These are phyloP conservation scores for Brachypodium distachyon DNA, from an alignment of 202 grass and related monocot genomes.

Conservation along the genomic window DNA sequence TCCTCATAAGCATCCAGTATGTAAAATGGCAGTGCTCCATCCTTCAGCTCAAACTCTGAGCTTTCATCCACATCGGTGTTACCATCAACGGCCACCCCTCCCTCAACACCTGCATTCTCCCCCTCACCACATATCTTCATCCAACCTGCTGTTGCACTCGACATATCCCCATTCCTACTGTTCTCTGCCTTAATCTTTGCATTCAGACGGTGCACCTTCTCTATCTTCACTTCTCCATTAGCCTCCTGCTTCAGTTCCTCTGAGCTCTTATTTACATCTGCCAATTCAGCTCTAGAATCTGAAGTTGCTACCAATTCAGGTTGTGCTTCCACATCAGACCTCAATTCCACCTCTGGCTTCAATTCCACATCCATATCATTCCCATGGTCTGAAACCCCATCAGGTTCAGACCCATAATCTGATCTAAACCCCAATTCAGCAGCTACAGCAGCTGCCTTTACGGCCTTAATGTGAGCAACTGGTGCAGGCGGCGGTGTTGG, in stretches of 20 bases:
- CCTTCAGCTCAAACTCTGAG: constrained; percentile 66
- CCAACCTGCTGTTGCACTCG: constrained; percentile 57
- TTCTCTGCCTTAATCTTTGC: constrained; percentile 55
- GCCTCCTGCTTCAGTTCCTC: constrained; percentile 28
- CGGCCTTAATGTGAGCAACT: constrained; percentile 17
- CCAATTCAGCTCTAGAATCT: constrained; percentile 20
- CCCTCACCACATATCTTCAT: constrained; percentile 55
- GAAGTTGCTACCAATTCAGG: constrained; percentile 12
- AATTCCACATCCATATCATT: constrained; percentile 31
- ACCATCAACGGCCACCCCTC: constrained; percentile 26
- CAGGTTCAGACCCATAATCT: constrained; percentile 11
- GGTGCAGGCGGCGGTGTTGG: background rate
- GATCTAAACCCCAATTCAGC: constrained; percentile 6
- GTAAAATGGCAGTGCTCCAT: constrained; percentile 80
- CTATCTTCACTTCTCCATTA: constrained; percentile 41
- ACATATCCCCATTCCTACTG: constrained; percentile 18
- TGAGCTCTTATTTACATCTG: background rate
- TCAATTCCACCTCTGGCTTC: constrained; percentile 15
- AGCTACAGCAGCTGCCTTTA: background rate
- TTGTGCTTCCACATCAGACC: constrained; percentile 19
- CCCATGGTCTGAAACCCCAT: constrained; percentile 16
- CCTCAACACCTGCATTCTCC: constrained; percentile 23
- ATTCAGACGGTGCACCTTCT: constrained; percentile 44
- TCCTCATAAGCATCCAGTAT: constrained; percentile 95
- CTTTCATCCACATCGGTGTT: constrained; percentile 43